A percentile compares a stretch with the other conserved stretches of the same genome.
Evolutionary conservation across 352 stramenopile genomes (phyloP).

Genomic region (Poterioochromonas sp.): DNA sequence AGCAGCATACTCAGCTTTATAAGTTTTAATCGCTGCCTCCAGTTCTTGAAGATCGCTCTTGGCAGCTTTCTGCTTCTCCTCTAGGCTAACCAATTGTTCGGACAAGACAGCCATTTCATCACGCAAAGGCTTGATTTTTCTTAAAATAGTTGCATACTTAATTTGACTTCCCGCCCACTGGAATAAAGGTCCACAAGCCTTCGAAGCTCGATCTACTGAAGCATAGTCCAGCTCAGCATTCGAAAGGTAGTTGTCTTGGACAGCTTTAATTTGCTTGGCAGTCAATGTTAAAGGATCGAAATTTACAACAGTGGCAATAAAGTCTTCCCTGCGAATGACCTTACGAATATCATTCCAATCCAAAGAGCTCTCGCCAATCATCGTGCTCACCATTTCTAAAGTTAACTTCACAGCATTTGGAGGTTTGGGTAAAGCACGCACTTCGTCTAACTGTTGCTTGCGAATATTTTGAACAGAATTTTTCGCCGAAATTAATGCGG

Average conservation of each 20-base stretch:
- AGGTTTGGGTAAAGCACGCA: slow-evolving; percentile 81
- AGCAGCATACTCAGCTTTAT: slow-evolving; percentile 96
- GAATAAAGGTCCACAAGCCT: slow-evolving; percentile 96
- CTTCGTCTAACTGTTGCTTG: slow-evolving; percentile 96
- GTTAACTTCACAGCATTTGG: slow-evolving; percentile 91
- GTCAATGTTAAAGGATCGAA: slow-evolving; percentile 96
- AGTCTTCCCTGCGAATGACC: slow-evolving; percentile 91
- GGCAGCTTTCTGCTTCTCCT: slow-evolving; percentile 77
- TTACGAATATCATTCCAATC: slow-evolving; percentile 95
- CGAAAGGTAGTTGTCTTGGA: slow-evolving; percentile 85
- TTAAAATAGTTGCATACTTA: slow-evolving; percentile 94
- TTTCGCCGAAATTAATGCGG: slow-evolving; percentile 88
- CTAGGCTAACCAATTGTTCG: slow-evolving; percentile 77
- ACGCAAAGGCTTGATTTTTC: slow-evolving; percentile 93
- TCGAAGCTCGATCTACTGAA: slow-evolving; percentile 73
- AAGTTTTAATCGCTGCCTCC: slow-evolving; percentile 88
- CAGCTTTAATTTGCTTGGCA: slow-evolving; percentile 79
- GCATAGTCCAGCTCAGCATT: slow-evolving; percentile 44
- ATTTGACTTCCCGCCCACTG: slow-evolving; percentile 97
- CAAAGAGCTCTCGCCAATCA: slow-evolving; percentile 90
- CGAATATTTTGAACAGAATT: slow-evolving; percentile 94
- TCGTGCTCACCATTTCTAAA: slow-evolving; percentile 90
- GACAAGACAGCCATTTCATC: slow-evolving; percentile 96
- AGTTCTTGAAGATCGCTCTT: slow-evolving; percentile 86
- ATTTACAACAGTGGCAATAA: slow-evolving; percentile 97